Evolutionary conservation across 495 filamentous ascomycete genomes (phyloP), one percentile per base, ranked within the genome.

Genomic region (Hypoxylon rickii): DNA sequence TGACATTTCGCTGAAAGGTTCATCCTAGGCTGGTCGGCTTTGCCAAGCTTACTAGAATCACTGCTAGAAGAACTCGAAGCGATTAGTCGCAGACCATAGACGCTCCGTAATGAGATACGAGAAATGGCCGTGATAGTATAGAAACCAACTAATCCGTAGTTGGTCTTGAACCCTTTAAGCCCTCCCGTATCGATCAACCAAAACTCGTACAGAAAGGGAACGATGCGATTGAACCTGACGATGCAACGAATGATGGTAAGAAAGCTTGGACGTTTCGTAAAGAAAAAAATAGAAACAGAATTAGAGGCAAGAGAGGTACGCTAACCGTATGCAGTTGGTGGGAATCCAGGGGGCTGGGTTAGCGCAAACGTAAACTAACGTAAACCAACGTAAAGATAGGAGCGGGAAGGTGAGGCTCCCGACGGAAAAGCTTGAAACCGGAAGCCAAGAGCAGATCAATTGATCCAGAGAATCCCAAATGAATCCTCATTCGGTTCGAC

Each of bases 31-130:
- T 24, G 32, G n/a, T 29, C 13, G 17, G 13, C 50, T 32, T 43
- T n/a, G 48, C 55, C 43, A 52, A 52, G 55, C 42, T 7, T 33
- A 40, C 48, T 17, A 42, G 19, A 52, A 40, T 17, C 33, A 15
- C 12, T 29, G n/a, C n/a, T n/a, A n/a, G n/a, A n/a, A n/a, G n/a
- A n/a, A n/a, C n/a, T 46, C 34, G 17, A 39, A 32, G 26, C 36
- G n/a, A 10, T 40, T 50, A 2, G 7, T 17, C 26, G 38, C 40
- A 29, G 24, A 10, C 24, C 24, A 29, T 29, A 29, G n/a, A n/a
- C n/a, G n/a, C n/a, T n/a, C 10, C 24, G 24, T 29, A 29, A 29
- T 29, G 24, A 29, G 4, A 29, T 29, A 29, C 24, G 24, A 29
- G 24, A 29, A 29, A 29, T 4, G 4, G 4, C 4, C 4, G 24